A percentile compares a stretch with the other conserved stretches of the same genome.
phyloP scores from a whole-genome alignment of 192 early-diverging fungal genomes.

The Coemansia sp. region DNA sequence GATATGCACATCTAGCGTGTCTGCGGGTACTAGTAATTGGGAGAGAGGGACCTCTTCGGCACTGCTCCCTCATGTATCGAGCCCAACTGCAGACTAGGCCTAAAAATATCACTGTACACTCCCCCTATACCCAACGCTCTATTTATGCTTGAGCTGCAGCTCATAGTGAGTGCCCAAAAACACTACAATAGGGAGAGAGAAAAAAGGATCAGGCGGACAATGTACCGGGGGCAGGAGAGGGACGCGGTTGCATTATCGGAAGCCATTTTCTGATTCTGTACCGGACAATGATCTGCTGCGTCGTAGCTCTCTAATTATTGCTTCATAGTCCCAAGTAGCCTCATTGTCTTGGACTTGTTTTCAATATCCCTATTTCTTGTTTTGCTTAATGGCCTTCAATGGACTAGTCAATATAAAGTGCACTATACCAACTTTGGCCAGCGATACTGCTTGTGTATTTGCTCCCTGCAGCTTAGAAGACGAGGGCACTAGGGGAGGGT shows the following conservation, averaged over 20 bases:
- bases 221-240: slow-evolving; percentile 1
- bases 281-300: neutral
- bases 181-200: neutral
- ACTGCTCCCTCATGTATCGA: neutral
- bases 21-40: neutral
- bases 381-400: neutral
- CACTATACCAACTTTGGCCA: slow-evolving; percentile 1
- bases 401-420: neutral
- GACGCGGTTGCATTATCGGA: neutral
- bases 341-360: neutral
- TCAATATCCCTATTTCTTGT: neutral
- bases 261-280: neutral
- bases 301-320: neutral
- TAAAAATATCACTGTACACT: neutral
- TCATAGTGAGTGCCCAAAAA: slow-evolving; percentile 1
- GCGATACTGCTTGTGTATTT: neutral
- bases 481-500: neutral
- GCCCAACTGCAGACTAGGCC: neutral
- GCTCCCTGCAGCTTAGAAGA: neutral
- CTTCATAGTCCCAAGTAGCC: neutral
- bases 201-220: slow-evolving; percentile 1
- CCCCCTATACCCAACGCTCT: neutral
- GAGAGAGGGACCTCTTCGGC: neutral
- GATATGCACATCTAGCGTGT: neutral
- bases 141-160: neutral